Base-by-base conservation (phyloP, 306 rosid species). In the Glycine latifolia region DNA sequence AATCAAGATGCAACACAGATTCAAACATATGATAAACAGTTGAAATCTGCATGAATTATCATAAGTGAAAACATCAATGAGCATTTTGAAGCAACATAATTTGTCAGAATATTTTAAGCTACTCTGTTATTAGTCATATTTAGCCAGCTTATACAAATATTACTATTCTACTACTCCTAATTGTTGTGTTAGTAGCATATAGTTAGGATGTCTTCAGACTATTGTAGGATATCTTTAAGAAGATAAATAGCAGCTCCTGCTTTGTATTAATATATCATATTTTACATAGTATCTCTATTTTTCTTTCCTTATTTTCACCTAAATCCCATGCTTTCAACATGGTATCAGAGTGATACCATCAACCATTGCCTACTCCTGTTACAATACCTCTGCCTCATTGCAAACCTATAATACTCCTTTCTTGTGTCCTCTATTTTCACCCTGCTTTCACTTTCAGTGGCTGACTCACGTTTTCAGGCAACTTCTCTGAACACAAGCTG, bases 131-230 rank as follows among this genome's bases (percentile, higher is more conserved):
- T 46, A 59, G 31, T 46, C 68, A 60, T 37, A 52, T 7, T 50
- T 43, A 56, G 31, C 69, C 49, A 53, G 48, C 73, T 14, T 49
- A 50, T 56, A 68, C 55, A 59, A 82, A 20, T 47, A 76, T 56
- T 53, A 8, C 49, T 58, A 14, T 52, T 47, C 46, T 43, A 49
- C 37, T 26, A 52, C 14, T 14, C 46, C 35, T 65, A 17, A 16
- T 10, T 61, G 43, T 61, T 60, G 26, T 60, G 8, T 26, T 26
- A 26, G 37, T 58, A 17, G 16, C 31, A 26, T 58, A 16, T 9
- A 8, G 46, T 10, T 44, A n/a, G 8, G 31, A 67, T 67, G 16
- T 15, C 35, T 7, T 9, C 33, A 3, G 8, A 43, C 44, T 44
- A 43, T 67, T 43, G 53, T 9, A 67, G 53, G 3, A 66, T 39